A percentile compares a stretch with the other conserved stretches of the same genome.
phyloP scores from a whole-genome alignment of 2,329 filamentous ascomycete genomes.

The Calonectria naviculata region DNA sequence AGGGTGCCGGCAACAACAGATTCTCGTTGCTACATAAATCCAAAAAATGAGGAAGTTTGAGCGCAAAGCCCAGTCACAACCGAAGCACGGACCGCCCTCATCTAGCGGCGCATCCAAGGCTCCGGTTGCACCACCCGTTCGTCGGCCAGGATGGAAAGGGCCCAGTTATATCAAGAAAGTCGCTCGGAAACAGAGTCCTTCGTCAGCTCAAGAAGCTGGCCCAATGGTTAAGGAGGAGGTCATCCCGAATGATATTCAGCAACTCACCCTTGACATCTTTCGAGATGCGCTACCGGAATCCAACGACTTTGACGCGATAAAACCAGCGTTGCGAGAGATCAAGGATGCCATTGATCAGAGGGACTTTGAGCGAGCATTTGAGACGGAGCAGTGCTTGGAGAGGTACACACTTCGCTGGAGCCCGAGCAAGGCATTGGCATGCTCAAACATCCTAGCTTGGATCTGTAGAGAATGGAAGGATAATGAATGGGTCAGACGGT shows the following conservation, averaged over 20 bases:
- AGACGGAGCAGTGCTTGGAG: background rate
- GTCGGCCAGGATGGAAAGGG: background rate
- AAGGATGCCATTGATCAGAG: background rate
- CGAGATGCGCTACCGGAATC: background rate
- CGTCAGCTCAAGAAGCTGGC: background rate
- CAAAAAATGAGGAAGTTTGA: background rate
- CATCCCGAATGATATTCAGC: background rate
- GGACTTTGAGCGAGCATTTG: background rate
- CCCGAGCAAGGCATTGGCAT: background rate
- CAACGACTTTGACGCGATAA: slow-evolving; percentile 3
- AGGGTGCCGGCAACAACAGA: background rate
- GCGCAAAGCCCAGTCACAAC: background rate
- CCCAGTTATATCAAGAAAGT: background rate
- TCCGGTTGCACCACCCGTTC: background rate
- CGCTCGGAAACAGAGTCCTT: background rate
- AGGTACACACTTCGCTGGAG: background rate
- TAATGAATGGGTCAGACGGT: background rate
- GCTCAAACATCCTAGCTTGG: background rate
- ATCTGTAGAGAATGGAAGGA: background rate
- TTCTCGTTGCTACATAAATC: background rate
- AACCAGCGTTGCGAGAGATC: background rate
- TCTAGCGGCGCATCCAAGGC: background rate
- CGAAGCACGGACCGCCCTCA: background rate
- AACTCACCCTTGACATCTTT: background rate
- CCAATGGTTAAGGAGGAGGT: background rate